phyloP scores from a whole-genome alignment of 2,329 filamentous ascomycete genomes.

The Fusarium falciforme region DNA sequence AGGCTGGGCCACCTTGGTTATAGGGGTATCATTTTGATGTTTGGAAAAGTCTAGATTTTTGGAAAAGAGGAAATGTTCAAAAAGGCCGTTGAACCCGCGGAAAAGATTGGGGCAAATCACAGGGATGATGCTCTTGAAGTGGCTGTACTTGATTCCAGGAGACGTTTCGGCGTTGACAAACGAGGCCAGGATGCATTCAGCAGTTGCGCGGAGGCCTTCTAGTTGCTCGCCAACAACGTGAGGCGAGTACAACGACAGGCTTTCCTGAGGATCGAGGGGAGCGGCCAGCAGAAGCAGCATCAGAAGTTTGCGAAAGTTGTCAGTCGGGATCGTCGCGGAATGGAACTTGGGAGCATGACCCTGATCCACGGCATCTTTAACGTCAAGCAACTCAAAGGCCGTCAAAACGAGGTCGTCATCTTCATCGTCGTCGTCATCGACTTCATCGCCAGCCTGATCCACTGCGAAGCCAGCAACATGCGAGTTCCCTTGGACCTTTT shows the following conservation, averaged over 20 bases:
- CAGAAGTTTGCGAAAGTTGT: conserved; percentile 77
- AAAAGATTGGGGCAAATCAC: conserved; percentile 74
- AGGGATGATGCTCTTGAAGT: conserved; percentile 70
- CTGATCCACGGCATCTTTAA: conserved; percentile 69
- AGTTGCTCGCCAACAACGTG: conserved; percentile 68
- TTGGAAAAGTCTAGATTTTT: conserved; percentile 76
- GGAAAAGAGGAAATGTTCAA: conserved; percentile 81
- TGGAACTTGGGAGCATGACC: conserved; percentile 63
- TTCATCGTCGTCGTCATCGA: conserved; percentile 60
- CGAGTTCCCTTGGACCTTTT: conserved; percentile 11
- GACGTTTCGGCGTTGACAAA: conserved; percentile 74
- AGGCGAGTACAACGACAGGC: conserved; percentile 69
- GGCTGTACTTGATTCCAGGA: conserved; percentile 70
- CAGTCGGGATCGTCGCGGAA: conserved; percentile 77
- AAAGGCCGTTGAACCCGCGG: conserved; percentile 73
- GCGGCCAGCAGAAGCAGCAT: conserved; percentile 77
- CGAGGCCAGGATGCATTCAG: conserved; percentile 72
- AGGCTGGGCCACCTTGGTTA: conserved; percentile 55
- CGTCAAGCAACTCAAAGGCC: conserved; percentile 75
- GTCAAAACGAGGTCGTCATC: conserved; percentile 75
- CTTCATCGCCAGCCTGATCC: conserved; percentile 58
- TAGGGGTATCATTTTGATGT: conserved; percentile 49
- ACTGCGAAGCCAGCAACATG: conserved; percentile 57
- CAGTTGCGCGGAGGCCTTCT: conserved; percentile 68
- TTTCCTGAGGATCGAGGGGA: conserved; percentile 73